phyloP scores from a whole-genome alignment of 1,139 yeast species.

The Yamadazyma sp. region DNA sequence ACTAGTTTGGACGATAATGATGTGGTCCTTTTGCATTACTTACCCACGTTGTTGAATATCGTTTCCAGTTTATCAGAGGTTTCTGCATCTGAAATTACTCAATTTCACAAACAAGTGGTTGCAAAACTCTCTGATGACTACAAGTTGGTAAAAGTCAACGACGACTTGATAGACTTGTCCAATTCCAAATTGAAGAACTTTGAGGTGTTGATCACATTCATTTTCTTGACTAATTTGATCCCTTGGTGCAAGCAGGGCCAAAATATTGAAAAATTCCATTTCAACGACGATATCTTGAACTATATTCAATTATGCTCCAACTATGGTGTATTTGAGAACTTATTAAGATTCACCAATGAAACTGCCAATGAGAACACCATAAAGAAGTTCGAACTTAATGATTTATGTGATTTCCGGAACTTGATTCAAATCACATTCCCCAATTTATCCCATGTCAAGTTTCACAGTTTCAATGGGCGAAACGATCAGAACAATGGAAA shows the following conservation, averaged over 20 bases:
- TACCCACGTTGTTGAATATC: conserved; percentile 60
- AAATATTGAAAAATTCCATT: conserved; percentile 52
- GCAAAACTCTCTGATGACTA: conserved; percentile 22
- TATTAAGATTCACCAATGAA: conserved; percentile 71
- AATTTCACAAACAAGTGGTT: conserved; percentile 27
- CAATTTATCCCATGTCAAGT: conserved; percentile 43
- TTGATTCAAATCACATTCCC: conserved; percentile 69
- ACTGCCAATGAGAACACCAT: conserved; percentile 41
- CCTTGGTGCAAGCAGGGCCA: conserved; percentile 63
- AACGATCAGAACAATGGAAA: conserved; percentile 18
- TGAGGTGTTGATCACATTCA: conserved; percentile 45
- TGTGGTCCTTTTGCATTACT: conserved; percentile 56
- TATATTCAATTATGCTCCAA: conserved; percentile 41
- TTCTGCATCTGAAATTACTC: conserved; percentile 24
- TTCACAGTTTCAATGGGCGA: conserved; percentile 17
- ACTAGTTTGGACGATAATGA: conserved; percentile 57
- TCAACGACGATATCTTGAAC: conserved; percentile 45
- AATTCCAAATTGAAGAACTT: conserved; percentile 56
- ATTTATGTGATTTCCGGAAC: conserved; percentile 64
- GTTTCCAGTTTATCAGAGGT: conserved; percentile 29
- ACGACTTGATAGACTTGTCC: conserved; percentile 44
- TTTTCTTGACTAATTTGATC: conserved; percentile 64
- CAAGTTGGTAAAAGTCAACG: conserved; percentile 15
- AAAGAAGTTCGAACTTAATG: conserved; percentile 38
- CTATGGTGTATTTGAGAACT: conserved; percentile 77